A percentile compares a stretch with the other conserved stretches of the same genome.
phyloP scores from a whole-genome alignment of 176 grass and related monocot species.

The Oryza meyeriana region DNA sequence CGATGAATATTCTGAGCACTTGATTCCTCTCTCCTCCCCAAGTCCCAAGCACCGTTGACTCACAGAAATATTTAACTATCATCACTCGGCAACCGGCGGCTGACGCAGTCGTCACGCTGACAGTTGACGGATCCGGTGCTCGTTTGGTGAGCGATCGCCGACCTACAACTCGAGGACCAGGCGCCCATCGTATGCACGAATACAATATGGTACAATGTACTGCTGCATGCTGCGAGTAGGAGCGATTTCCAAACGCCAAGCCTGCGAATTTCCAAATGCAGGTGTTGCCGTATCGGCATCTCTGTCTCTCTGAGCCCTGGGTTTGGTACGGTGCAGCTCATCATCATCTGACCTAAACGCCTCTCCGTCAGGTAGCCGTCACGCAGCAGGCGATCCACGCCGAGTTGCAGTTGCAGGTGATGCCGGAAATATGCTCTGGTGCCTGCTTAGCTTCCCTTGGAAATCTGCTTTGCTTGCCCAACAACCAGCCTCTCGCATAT shows the following conservation, averaged over 20 bases:
- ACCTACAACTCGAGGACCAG: conserved; percentile 24
- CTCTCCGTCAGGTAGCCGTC: not conserved
- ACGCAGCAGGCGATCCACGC: not conserved
- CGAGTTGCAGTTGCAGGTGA: not conserved
- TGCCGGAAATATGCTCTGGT: not conserved
- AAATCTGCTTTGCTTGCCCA: not conserved
- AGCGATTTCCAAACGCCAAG: not conserved
- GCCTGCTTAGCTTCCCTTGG: not conserved
- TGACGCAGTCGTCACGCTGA: not conserved
- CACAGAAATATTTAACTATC: not conserved
- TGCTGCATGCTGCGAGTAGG: not conserved
- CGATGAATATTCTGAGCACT: not conserved
- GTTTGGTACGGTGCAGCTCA: conserved; percentile 61
- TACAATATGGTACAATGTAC: not conserved
- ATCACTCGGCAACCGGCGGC: not conserved
- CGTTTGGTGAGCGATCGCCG: conserved; percentile 32
- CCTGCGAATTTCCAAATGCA: conserved; percentile 2
- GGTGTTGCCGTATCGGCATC: conserved; percentile 17
- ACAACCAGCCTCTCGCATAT: not conserved
- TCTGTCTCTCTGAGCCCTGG: not conserved
- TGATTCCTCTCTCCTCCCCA: not conserved
- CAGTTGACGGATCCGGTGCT: conserved; percentile 1
- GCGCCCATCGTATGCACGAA: conserved; percentile 2
- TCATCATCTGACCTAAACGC: conserved; percentile 20
- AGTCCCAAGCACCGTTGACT: not conserved